Evolutionary conservation across 2,329 filamentous ascomycete genomes (phyloP).

Genomic region (Aureobasidium zeae): DNA sequence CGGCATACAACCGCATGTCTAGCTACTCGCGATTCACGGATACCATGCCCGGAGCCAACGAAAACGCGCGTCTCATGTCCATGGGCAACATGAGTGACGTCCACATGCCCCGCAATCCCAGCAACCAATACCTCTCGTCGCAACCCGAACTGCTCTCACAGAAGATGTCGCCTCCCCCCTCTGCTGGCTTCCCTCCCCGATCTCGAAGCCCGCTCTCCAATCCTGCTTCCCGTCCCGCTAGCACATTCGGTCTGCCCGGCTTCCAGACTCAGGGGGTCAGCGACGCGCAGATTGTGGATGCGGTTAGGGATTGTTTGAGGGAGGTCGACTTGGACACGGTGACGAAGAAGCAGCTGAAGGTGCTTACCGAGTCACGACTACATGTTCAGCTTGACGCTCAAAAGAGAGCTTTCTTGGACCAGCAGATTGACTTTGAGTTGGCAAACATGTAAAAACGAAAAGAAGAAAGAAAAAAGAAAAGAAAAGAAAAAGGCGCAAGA

Average conservation of each 20-base stretch:
- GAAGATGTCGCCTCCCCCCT: slow-evolving; percentile 26
- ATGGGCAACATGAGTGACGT: slow-evolving; percentile 28
- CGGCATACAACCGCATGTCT: slow-evolving; percentile 58
- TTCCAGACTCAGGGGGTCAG: slow-evolving; percentile 61
- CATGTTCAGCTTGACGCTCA: slow-evolving; percentile 84
- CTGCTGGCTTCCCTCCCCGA: slow-evolving; percentile 20
- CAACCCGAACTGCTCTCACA: slow-evolving; percentile 30
- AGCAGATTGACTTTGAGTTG: slow-evolving; percentile 85
- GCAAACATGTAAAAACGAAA: slow-evolving; percentile 69
- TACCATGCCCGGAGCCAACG: slow-evolving; percentile 33
- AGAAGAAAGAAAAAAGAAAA: neutral
- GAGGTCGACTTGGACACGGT: slow-evolving; percentile 95
- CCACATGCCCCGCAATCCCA: slow-evolving; percentile 34
- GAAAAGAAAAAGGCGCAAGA: neutral
- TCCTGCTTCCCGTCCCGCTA: slow-evolving; percentile 12
- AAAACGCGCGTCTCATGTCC: slow-evolving; percentile 47
- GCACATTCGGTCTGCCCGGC: slow-evolving; percentile 30
- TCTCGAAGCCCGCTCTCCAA: slow-evolving; percentile 20
- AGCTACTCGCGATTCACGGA: slow-evolving; percentile 39
- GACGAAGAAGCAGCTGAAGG: slow-evolving; percentile 87
- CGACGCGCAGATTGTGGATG: slow-evolving; percentile 71
- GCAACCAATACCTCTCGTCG: slow-evolving; percentile 30
- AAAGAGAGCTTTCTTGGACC: slow-evolving; percentile 79
- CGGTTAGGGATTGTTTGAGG: slow-evolving; percentile 69
- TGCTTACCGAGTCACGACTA: slow-evolving; percentile 83